Conservation (phyloP, 352 stramenopile species). For the Globisporangium uncinulatum region DNA sequence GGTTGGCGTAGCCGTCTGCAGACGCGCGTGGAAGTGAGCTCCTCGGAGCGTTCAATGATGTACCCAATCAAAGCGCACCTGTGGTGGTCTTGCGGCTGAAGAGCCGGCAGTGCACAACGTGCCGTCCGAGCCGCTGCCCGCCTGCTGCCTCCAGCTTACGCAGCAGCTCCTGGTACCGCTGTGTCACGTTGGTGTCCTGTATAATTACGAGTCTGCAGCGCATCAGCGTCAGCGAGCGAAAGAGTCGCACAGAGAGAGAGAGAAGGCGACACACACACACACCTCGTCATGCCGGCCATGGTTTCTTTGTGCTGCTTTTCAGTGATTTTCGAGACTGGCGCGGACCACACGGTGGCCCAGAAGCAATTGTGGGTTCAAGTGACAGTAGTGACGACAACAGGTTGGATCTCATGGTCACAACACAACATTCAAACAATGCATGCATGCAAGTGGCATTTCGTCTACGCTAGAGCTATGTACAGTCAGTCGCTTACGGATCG, state of each 20-base stretch:
- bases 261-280: conserved; percentile 1
- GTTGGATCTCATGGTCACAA: too few species aligned
- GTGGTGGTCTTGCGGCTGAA: conserved; percentile 81
- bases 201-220: conserved; percentile 70
- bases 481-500: neutral
- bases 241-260: neutral
- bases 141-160: conserved; percentile 81
- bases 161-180: conserved; percentile 85
- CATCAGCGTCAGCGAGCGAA: neutral
- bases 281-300: conserved; percentile 79
- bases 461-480: neutral
- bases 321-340: too few species aligned
- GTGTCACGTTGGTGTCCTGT: conserved; percentile 71
- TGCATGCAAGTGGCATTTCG: neutral
- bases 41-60: neutral
- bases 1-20: conserved; percentile 73
- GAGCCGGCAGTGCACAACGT: conserved; percentile 83
- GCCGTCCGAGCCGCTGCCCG: conserved; percentile 67
- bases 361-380: too few species aligned
- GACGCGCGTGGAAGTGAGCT: neutral
- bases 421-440: too few species aligned
- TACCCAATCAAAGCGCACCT: conserved; percentile 20
- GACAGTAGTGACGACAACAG: too few species aligned
- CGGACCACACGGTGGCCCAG: too few species aligned
- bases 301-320: neutral